Percentiles rank a stretch among this genome's conserved stretches.
Conservation (phyloP, 805 yeast species). For the Candida dajiaensis region DNA sequence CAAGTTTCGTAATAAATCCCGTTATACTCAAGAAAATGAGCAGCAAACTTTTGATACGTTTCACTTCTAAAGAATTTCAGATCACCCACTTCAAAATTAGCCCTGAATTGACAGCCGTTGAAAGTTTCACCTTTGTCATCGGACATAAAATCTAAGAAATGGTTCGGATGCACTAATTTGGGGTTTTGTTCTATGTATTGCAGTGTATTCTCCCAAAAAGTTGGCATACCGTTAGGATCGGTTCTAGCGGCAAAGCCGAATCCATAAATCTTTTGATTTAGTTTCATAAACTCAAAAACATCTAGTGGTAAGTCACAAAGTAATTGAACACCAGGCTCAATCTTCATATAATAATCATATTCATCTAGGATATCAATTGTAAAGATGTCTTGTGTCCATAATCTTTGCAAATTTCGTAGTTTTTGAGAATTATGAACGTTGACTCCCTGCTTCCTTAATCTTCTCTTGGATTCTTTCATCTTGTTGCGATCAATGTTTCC, state of each 20-base stretch:
- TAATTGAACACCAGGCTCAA: constrained; percentile 39
- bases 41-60: constrained; percentile 62
- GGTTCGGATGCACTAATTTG: constrained; percentile 50
- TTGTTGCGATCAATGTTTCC: constrained; percentile 42
- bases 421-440: constrained; percentile 48
- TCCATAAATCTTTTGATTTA: constrained; percentile 51
- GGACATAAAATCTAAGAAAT: constrained; percentile 64
- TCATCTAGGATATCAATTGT: constrained; percentile 35
- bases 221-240: constrained; percentile 61
- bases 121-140: constrained; percentile 65
- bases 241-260: constrained; percentile 63
- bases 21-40: constrained; percentile 61
- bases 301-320: constrained; percentile 44
- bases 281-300: constrained; percentile 44
- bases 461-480: constrained; percentile 35
- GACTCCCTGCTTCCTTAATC: constrained; percentile 36
- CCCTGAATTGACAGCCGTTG: constrained; percentile 87
- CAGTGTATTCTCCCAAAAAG: constrained; percentile 71
- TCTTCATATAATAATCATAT: constrained; percentile 48
- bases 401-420: constrained; percentile 52
- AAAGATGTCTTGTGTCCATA: constrained; percentile 41
- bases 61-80: constrained; percentile 69
- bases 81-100: constrained; percentile 76
- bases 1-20: constrained; percentile 87
- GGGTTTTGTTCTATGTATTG: constrained; percentile 58